Base-by-base conservation (phyloP, 441 rosid species). In the Francoa sonchifolia region DNA sequence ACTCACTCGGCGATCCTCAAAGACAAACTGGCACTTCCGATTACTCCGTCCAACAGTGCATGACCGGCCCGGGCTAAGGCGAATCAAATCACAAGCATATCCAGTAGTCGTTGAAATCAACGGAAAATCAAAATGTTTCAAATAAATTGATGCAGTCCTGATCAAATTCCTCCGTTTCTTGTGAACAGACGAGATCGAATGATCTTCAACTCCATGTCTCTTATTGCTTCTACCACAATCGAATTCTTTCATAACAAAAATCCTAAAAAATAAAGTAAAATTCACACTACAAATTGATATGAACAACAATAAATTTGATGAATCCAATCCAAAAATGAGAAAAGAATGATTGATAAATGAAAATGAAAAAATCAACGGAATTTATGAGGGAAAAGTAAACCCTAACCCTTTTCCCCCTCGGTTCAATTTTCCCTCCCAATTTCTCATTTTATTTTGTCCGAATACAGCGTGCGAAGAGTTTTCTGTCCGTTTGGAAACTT, bases 31-130 rank as follows among this genome's bases (percentile, higher is more conserved):
- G 33, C 82, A 74, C 39, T 59, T 38, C 13, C 30, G 9, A 29
- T 12, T 30, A 36, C 59, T 45, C 56, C 95, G 78, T 19, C 97
- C 97, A 14, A 89, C 47, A 2, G 74, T 72, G 59, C 75, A 84
- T 2, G 35, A 56, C n/a, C 79, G 57, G 61, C 74, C 71, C n/a
- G 86, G 55, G 39, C 68, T 67, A 5, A 89, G 59, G 19, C 37
- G 44, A 26, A 89, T 9, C 5, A 58, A 72, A 7, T 57, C 44
- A 27, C 69, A 10, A 10, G 73, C 52, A n/a, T 51, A 67, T n/a
- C 80, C 73, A 10, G 80, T 43, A 50, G 54, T 17, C 22, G 70
- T 17, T 27, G 72, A 82, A 47, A 67, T 13, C 49, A 89, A 62
- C 44, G 82, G 88, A 33, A 67, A 35, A n/a, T 71, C 71, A 48